These are phyloP conservation scores for Magnusiomyces clavatus DNA, from an alignment of 1,139 yeast species.

Conservation along the genomic window DNA sequence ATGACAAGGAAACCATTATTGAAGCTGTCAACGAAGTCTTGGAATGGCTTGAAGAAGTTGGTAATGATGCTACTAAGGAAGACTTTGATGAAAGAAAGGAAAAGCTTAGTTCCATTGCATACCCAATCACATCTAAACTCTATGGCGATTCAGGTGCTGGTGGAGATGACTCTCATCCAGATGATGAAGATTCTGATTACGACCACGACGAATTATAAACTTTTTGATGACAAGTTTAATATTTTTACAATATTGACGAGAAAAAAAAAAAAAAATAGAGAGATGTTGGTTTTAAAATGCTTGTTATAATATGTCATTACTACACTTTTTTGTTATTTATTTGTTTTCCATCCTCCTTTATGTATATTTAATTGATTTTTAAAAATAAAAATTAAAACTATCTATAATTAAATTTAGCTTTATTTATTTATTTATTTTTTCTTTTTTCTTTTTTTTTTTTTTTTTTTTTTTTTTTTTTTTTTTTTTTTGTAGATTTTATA, in stretches of 20 bases:
- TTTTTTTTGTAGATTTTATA: too few relatives aligned
- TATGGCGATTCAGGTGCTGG: conserved; percentile 54
- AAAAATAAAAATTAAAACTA: background rate
- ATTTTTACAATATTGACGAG: background rate
- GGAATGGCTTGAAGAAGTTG: conserved; percentile 86
- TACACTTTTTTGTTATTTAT: too few relatives aligned
- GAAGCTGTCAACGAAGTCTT: conserved; percentile 85
- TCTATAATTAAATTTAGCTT: background rate
- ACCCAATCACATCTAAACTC: conserved; percentile 88
- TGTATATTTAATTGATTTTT: too few relatives aligned
- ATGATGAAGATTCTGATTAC: conserved; percentile 31
- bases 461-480: too few relatives aligned
- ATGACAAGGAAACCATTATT: conserved; percentile 81
- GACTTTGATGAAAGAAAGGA: conserved; percentile 93
- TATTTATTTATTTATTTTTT: too few relatives aligned
- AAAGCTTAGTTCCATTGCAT: conserved; percentile 72
- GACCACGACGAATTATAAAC: conserved; percentile 16
- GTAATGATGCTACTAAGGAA: conserved; percentile 79
- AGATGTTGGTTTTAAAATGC: background rate
- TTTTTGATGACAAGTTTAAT: background rate
- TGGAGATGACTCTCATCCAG: conserved; percentile 44
- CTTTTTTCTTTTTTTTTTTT: too few relatives aligned
- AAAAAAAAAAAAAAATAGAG: background rate
- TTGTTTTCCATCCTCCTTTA: too few relatives aligned
- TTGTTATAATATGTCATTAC: too few relatives aligned